A percentile compares a stretch with the other conserved stretches of the same genome.
These are phyloP conservation scores for Dendrobium chrysotoxum DNA, from an alignment of 106 monocot genomes.

Conservation along the genomic window DNA sequence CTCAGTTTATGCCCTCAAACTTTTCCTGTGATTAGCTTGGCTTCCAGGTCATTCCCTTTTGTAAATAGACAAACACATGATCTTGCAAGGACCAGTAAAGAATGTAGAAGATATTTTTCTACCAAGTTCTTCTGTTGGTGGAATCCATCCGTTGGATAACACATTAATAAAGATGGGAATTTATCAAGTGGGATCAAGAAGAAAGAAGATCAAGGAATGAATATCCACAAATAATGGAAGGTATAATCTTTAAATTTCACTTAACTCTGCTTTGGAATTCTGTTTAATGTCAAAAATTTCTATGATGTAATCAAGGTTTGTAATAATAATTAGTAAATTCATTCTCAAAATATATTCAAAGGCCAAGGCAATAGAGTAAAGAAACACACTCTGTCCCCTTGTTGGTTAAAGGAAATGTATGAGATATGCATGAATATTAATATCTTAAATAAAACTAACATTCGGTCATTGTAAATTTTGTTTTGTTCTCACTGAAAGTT, in stretches of 20 bases:
- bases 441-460: too few species aligned
- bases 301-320: too few species aligned
- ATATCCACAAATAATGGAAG: neutral
- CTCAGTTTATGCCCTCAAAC: conserved; percentile 38
- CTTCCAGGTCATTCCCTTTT: conserved; percentile 46
- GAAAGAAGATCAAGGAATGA: conserved; percentile 11
- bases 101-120: conserved; percentile 6
- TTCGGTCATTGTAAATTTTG: neutral
- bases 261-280: too few species aligned
- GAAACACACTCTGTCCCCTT: neutral
- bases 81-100: conserved; percentile 23
- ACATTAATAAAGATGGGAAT: conserved; percentile 19
- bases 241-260: too few species aligned
- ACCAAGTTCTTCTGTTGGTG: conserved; percentile 21
- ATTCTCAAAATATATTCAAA: neutral
- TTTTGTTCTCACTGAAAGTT: neutral
- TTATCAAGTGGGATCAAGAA: conserved; percentile 5
- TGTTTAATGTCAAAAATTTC: too few species aligned
- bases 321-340: neutral
- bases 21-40: conserved; percentile 25
- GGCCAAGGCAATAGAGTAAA: neutral
- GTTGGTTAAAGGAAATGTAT: neutral
- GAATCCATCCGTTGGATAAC: conserved; percentile 3
- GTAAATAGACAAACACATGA: conserved; percentile 20
- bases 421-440: neutral